A percentile compares a stretch with the other conserved stretches of the same genome.
phyloP scores from a whole-genome alignment of 441 rosid species.

The Hura crepitans region DNA sequence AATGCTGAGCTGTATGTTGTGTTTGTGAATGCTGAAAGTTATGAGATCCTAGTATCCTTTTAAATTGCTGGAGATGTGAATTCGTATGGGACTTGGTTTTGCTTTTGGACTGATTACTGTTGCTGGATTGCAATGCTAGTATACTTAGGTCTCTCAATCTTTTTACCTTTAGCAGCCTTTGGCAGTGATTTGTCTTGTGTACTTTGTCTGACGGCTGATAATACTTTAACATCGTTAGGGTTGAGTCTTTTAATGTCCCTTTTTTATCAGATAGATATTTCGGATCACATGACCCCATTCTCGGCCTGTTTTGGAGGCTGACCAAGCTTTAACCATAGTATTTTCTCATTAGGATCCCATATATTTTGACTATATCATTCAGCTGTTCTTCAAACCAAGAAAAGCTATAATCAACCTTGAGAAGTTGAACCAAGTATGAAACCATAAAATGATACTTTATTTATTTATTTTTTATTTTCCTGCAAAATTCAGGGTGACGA shows the following conservation, averaged over 20 bases:
- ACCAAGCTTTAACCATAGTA: not conserved
- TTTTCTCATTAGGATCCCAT: not conserved
- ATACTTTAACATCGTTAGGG: not conserved
- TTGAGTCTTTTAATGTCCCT: not conserved
- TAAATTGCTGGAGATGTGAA: not conserved
- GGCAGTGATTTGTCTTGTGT: not conserved
- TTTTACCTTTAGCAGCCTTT: not conserved
- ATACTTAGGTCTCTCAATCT: not conserved
- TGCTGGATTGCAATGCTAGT: not conserved
- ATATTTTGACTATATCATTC: too few species aligned
- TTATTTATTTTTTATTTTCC: not conserved
- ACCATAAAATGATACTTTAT: not conserved
- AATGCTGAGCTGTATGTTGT: not conserved
- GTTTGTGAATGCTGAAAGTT: not conserved
- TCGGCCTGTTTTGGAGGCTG: not conserved
- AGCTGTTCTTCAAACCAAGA: not conserved
- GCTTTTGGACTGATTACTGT: not conserved
- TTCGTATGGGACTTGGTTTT: not conserved
- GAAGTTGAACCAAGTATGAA: not conserved
- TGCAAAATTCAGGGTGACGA: conserved; percentile 59
- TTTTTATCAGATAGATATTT: not conserved
- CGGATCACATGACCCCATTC: not conserved
- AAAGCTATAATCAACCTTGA: not conserved
- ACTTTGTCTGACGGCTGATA: not conserved
- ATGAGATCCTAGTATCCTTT: not conserved